phyloP scores from a whole-genome alignment of 257 asterid genomes.

The Linaria vulgaris region DNA sequence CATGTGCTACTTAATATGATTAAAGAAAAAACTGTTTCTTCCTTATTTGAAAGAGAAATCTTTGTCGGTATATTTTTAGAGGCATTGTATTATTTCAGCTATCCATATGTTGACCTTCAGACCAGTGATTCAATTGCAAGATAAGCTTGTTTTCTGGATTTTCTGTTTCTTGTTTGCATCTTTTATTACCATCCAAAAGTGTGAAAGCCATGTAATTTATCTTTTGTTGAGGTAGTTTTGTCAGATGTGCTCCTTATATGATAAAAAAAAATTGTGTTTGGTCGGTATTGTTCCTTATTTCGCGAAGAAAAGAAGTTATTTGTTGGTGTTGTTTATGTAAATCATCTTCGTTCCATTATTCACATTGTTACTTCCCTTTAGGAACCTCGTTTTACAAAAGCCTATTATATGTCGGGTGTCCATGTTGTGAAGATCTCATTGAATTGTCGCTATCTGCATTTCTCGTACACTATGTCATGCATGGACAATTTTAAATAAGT shows the following conservation, averaged over 20 bases:
- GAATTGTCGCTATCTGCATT: neutral
- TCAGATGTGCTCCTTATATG: no score
- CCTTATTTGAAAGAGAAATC: no score
- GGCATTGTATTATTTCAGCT: neutral
- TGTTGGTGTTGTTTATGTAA: neutral
- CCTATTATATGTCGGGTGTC: neutral
- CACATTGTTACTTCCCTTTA: neutral
- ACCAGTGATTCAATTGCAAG: neutral
- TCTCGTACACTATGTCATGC: neutral
- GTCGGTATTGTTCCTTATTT: neutral
- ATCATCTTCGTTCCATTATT: neutral
- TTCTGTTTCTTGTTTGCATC: conserved; percentile 10
- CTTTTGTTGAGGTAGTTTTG: no score
- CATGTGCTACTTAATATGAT: no score
- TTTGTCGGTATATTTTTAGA: no score
- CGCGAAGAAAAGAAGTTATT: neutral
- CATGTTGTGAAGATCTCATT: conserved; percentile 5
- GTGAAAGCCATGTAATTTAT: neutral
- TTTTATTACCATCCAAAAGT: neutral
- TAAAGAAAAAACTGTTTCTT: no score
- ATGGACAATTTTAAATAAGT: conserved; percentile 2
- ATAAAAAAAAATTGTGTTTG: no score
- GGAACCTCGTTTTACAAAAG: neutral
- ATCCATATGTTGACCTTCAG: neutral
- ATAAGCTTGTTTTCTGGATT: conserved; percentile 12